These are phyloP conservation scores for Begonia peltatifolia DNA, from an alignment of 306 rosid genomes.

Conservation along the genomic window DNA sequence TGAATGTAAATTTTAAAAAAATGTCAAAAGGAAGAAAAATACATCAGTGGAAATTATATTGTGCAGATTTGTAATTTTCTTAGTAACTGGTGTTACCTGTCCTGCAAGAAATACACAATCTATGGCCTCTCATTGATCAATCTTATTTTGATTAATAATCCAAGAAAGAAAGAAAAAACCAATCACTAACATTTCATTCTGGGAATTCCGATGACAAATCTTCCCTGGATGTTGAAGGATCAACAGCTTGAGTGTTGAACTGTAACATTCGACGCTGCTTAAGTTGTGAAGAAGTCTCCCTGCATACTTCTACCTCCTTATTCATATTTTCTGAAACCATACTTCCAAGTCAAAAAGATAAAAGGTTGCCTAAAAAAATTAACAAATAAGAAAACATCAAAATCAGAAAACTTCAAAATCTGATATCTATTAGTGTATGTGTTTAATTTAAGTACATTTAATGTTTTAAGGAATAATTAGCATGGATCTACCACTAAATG, in stretches of 20 bases:
- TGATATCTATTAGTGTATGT: too few species aligned
- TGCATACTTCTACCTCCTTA: constrained; percentile 35
- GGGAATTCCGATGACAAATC: constrained; percentile 38
- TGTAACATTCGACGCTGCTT: constrained; percentile 84
- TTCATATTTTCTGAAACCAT: constrained; percentile 29
- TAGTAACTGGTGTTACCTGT: too few species aligned
- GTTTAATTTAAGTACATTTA: not conserved
- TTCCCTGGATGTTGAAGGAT: constrained; percentile 23
- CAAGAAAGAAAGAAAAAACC: not conserved
- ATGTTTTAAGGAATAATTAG: not conserved
- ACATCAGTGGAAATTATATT: too few species aligned
- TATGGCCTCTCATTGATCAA: not conserved
- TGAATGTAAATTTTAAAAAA: not conserved
- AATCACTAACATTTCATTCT: constrained; percentile 43
- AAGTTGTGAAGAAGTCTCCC: constrained; percentile 47
- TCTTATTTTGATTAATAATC: not conserved
- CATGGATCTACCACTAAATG: constrained; percentile 24
- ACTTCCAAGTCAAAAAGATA: constrained; percentile 12
- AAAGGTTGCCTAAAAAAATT: constrained; percentile 7
- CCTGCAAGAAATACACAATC: too few species aligned
- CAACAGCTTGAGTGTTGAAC: constrained; percentile 30
- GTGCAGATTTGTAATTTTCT: too few species aligned
- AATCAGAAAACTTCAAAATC: constrained; percentile 5
- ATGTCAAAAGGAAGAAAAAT: not conserved
- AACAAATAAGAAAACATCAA: too few species aligned